phyloP scores from a whole-genome alignment of 2,329 filamentous ascomycete species.

The Arthrobotrys sphaeroides region DNA sequence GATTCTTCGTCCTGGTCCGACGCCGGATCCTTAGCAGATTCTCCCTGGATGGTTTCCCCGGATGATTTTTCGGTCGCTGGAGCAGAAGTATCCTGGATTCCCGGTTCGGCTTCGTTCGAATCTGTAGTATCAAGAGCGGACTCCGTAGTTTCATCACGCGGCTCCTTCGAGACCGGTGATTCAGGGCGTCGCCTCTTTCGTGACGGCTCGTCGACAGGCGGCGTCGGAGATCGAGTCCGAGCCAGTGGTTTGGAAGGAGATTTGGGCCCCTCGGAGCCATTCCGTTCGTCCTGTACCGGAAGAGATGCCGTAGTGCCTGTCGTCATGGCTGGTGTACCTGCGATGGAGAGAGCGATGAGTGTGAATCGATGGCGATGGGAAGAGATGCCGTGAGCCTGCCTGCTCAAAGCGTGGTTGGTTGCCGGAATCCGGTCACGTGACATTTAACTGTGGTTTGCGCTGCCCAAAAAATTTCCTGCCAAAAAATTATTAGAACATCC shows the following conservation, averaged over 20 bases:
- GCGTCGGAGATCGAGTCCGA: slow-evolving; percentile 29
- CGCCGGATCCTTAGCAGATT: not conserved
- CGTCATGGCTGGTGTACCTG: slow-evolving; percentile 14
- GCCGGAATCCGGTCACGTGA: slow-evolving; percentile 16
- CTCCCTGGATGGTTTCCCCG: not conserved
- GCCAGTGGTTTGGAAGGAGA: slow-evolving; percentile 27
- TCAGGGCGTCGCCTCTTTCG: slow-evolving; percentile 41
- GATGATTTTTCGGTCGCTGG: not conserved
- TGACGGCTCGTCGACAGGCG: slow-evolving; percentile 32
- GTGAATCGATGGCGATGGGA: not conserved
- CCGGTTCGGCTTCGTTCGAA: not conserved
- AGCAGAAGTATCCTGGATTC: not conserved
- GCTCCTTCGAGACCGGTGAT: not conserved
- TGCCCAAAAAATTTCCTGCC: slow-evolving; percentile 7
- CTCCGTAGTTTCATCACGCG: not conserved
- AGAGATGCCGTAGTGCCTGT: not conserved
- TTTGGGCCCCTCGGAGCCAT: not conserved
- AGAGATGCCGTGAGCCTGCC: slow-evolving; percentile 7
- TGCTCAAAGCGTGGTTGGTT: not conserved
- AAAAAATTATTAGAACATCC: not conserved
- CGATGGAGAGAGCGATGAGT: not conserved
- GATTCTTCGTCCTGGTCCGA: slow-evolving; percentile 6
- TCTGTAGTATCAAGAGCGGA: not conserved
- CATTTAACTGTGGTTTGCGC: not conserved
- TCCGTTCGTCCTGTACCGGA: not conserved